Evolutionary conservation across 2,329 filamentous ascomycete species (phyloP).

Genomic region (Pseudogymnoascus sp.): DNA sequence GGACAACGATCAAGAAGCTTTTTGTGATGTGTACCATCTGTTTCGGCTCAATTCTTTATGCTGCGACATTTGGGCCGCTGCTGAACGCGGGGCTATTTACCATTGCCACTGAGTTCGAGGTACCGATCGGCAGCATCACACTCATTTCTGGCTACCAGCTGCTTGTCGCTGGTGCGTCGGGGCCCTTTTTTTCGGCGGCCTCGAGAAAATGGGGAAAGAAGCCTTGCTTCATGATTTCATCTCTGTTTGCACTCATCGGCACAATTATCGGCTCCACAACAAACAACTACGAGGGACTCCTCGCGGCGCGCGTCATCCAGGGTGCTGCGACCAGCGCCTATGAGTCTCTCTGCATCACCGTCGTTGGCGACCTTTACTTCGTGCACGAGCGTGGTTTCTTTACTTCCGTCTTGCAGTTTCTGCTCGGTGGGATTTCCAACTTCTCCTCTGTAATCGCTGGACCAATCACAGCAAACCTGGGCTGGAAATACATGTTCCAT

Average conservation of each 20-base stretch:
- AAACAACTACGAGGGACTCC: neutral
- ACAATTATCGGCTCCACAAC: neutral
- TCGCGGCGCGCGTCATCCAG: neutral
- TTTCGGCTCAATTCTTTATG: neutral
- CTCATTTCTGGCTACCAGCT: neutral
- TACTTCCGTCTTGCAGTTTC: neutral
- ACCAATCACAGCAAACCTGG: neutral
- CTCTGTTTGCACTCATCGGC: neutral
- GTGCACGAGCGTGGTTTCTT: neutral
- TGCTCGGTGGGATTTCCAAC: neutral
- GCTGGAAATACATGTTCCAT: neutral
- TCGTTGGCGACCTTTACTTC: neutral
- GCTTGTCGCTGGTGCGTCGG: neutral
- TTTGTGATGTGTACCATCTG: no score
- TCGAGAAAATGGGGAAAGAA: neutral
- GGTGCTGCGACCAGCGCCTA: neutral
- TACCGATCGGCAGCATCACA: neutral
- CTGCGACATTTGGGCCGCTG: no score
- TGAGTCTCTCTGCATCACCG: neutral
- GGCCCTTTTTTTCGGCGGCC: neutral
- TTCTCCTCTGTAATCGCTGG: neutral
- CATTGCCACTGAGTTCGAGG: no score
- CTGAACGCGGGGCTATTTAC: neutral
- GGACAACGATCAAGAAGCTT: conserved; percentile 14
- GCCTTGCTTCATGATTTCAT: neutral